phyloP scores from a whole-genome alignment of 352 stramenopile species.

The Pythium chondricola region DNA sequence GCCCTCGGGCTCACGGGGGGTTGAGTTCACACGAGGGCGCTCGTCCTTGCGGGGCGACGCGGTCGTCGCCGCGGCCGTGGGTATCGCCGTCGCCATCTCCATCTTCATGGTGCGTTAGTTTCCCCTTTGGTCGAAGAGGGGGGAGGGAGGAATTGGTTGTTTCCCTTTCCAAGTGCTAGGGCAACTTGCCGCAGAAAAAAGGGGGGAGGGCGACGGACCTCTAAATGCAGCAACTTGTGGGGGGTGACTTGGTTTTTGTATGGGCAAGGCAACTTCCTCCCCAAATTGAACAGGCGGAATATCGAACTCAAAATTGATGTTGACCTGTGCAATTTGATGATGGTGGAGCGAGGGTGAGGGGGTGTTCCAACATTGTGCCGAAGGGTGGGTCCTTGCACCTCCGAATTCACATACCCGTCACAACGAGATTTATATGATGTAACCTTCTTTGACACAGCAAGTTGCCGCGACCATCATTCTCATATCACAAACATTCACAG shows the following conservation, averaged over 20 bases:
- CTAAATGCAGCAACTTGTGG: constrained; percentile 4
- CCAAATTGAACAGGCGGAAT: constrained; percentile 2
- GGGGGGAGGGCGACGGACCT: constrained; percentile 8
- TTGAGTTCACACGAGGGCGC: no score
- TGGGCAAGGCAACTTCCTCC: background rate
- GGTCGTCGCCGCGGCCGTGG: background rate
- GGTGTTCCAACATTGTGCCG: constrained; percentile 1
- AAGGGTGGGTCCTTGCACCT: no score
- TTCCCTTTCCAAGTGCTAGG: constrained; percentile 20
- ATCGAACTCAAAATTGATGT: constrained; percentile 16
- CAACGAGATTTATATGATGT: constrained; percentile 2
- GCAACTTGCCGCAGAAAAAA: constrained; percentile 27
- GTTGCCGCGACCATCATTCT: constrained; percentile 59
- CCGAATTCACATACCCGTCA: constrained; percentile 9
- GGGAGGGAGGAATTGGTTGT: constrained; percentile 11
- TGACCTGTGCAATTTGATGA: no score
- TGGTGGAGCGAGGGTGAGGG: no score
- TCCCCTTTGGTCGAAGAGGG: background rate
- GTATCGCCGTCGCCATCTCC: background rate
- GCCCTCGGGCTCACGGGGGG: constrained; percentile 7
- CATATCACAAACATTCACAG: constrained; percentile 21
- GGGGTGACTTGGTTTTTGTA: constrained; percentile 15
- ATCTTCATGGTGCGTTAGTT: constrained; percentile 4
- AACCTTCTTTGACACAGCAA: constrained; percentile 34
- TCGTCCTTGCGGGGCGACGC: no score